Conservation (phyloP, 441 rosid genomes). For the Adansonia grandidieri region DNA sequence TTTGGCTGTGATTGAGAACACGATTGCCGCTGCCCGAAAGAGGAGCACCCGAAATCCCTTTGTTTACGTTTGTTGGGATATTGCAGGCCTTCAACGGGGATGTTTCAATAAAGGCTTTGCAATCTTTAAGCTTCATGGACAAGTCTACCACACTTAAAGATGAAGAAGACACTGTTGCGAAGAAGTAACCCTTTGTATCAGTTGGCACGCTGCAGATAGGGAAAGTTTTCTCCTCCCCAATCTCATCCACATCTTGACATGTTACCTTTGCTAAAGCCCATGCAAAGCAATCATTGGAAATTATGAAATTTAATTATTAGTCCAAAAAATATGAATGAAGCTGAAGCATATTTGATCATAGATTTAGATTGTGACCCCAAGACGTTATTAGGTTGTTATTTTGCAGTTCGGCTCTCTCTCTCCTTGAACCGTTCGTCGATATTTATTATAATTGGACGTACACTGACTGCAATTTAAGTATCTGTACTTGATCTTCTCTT, state of each 20-base stretch:
- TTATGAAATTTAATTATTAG: too few relatives aligned
- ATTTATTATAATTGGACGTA: too few relatives aligned
- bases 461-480: too few relatives aligned
- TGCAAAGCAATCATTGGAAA: not conserved
- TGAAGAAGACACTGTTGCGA: constrained; percentile 21
- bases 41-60: constrained; percentile 50
- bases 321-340: too few relatives aligned
- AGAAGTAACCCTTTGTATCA: constrained; percentile 53
- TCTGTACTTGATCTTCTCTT: too few relatives aligned
- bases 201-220: constrained; percentile 46
- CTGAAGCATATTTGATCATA: too few relatives aligned
- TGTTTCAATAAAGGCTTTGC: constrained; percentile 55
- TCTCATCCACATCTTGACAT: constrained; percentile 39
- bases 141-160: too few relatives aligned
- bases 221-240: constrained; percentile 43
- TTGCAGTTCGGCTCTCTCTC: too few relatives aligned
- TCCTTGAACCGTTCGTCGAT: too few relatives aligned
- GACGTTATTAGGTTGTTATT: too few relatives aligned
- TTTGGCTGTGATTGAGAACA: constrained; percentile 39
- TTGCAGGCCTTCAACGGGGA: constrained; percentile 52
- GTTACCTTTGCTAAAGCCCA: constrained; percentile 52
- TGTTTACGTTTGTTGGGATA: constrained; percentile 42
- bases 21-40: constrained; percentile 34
- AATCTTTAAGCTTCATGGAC: constrained; percentile 29
- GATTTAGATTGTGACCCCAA: too few relatives aligned